Conservation (phyloP, 495 filamentous ascomycete genomes). For the Aspergillus kassunensis region DNA sequence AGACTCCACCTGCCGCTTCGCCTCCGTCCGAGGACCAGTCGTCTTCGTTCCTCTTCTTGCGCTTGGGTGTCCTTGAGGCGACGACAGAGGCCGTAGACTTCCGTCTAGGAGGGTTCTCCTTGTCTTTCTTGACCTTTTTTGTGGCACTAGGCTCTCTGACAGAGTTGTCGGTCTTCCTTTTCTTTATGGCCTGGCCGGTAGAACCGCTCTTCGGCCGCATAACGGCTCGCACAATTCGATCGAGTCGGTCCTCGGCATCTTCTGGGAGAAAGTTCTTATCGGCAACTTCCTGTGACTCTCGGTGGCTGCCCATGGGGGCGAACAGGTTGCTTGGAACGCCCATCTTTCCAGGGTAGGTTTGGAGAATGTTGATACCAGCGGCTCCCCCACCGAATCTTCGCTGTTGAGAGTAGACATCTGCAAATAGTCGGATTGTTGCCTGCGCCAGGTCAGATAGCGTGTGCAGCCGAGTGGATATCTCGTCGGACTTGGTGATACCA, state of each 20-base stretch:
- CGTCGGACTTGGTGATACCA: constrained; percentile 56
- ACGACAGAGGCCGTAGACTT: constrained; percentile 41
- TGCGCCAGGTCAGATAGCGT: constrained; percentile 86
- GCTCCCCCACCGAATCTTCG: constrained; percentile 52
- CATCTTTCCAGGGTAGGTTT: constrained; percentile 77
- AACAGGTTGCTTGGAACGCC: constrained; percentile 77
- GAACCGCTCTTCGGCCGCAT: constrained; percentile 39
- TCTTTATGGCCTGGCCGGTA: constrained; percentile 32
- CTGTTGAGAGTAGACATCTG: constrained; percentile 53
- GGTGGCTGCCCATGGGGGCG: constrained; percentile 65
- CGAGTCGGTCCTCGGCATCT: constrained; percentile 72
- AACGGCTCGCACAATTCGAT: constrained; percentile 54
- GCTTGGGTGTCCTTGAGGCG: constrained; percentile 40
- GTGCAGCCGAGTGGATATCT: constrained; percentile 60
- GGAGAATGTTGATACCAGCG: constrained; percentile 69
- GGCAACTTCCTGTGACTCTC: constrained; percentile 76
- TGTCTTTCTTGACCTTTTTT: constrained; percentile 46
- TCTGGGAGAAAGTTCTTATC: constrained; percentile 79
- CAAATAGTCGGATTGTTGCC: constrained; percentile 75
- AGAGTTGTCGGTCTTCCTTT: constrained; percentile 46
- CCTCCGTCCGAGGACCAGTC: constrained; percentile 42
- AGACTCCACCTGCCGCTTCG: constrained; percentile 14
- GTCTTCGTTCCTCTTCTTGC: constrained; percentile 42
- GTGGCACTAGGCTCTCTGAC: constrained; percentile 28
- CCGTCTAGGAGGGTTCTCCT: constrained; percentile 27